Evolutionary conservation across 2,329 filamentous ascomycete genomes (phyloP), one percentile per base, ranked within the genome.

Genomic region (Rutstroemia sp.): DNA sequence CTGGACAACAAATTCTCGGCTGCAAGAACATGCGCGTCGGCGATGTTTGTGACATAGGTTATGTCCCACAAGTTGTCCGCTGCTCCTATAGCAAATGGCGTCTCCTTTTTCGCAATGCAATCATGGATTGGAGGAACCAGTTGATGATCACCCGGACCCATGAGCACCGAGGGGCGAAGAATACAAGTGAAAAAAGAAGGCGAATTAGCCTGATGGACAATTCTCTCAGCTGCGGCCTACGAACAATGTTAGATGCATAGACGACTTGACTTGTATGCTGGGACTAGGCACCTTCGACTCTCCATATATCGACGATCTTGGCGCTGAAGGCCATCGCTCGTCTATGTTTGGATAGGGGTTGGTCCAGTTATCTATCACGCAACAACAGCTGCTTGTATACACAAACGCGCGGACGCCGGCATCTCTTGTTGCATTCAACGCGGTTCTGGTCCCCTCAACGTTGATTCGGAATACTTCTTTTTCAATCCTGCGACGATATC

Each of bases 341-440:
- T 53, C 51, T 16, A 53, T 38, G 5, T 53, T 53, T 17, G 51
- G 27, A 47, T 46, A 53, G 2, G 39, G 27, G 46, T 46, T 25
- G 12, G 12, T 36, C 51, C 51, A 47, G 46, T 53, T 38, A 47
- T 53, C 51, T n/a, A 47, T 23, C 25, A 46, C 51, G 16, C 12
- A 53, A 36, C 51, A 53, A 47, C 51, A 53, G n/a, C 42, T 53
- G 46, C 42, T 53, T 36, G 40, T 53, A 17, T 53, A 53, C 3
- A 53, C 27, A 23, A 53, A 53, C 3, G 7, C 51, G 12, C 8
- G 23, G 23, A 47, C 12, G 14, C 51, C 51, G 12, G 42, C 30
- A n/a, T 46, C 7, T 21, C 17, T 23, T 9, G 42, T 27, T 1
- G 30, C 51, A 47, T 45, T 53, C 39, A 47, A 36, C 2, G 47